Evolutionary conservation across 805 yeast species (phyloP), one percentile per base, ranked within the genome.

Genomic region (Cyberlindnera petersonii): DNA sequence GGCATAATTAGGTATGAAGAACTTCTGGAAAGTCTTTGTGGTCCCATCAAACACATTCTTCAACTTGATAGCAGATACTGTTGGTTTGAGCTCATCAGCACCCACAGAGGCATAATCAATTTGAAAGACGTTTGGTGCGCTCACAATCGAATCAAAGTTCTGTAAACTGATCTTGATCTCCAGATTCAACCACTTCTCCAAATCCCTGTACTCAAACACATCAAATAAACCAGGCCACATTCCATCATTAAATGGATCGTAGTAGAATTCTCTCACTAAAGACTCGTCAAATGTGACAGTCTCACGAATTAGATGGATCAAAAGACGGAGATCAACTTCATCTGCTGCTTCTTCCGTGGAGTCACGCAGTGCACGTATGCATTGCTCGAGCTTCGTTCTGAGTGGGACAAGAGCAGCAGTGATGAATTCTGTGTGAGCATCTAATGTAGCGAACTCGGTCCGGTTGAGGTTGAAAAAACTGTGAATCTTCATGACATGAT

Each of bases 161-260:
- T 62, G 63, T 11, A 55, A 52, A 5, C 79, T 73, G 23, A 70
- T 54, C 20, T 65, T 63, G 6, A 63, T 53, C 49, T 78, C 82
- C 47, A 72, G 64, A 7, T 58, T 57, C 2, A 77, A 57, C 80
- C 82, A 72, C 14, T 59, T 57, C 26, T 66, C 68, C 35, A 69
- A 63, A n/a, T 58, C 58, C 1, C 34, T 22, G 27, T 47, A 51
- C 11, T 37, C 33, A 29, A 53, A 52, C 40, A 37, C 10, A 53
- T 50, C 16, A 54, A 56, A 33, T 52, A 50, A 5, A 36, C 63
- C 44, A 47, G 54, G 29, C 69, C 69, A 46, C 37, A 47, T 13
- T 49, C 65, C 52, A 37, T 53, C 48, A 24, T 52, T 40, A 10
- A 34, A 38, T 6, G 56, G 59, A 50, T 68, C 47, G 67, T 78